Evolutionary conservation across 2,329 filamentous ascomycete species (phyloP).

Genomic region (Phyllachora maydis): DNA sequence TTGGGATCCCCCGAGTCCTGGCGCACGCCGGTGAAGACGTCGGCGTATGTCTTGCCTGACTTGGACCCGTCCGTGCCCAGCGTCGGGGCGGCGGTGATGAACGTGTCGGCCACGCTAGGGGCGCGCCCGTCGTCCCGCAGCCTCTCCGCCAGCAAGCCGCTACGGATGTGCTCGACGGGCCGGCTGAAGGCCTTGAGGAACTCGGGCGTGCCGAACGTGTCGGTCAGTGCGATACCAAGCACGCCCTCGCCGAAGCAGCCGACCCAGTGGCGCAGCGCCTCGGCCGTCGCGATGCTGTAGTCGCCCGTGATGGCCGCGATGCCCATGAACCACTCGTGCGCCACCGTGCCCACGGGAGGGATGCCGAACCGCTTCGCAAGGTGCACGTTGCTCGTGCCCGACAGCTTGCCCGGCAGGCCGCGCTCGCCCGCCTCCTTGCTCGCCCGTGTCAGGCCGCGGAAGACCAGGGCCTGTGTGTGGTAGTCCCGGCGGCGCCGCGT

Average conservation of each 20-base stretch:
- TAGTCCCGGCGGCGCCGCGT: constrained; percentile 80
- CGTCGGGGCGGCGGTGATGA: constrained; percentile 11
- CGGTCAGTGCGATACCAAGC: constrained; percentile 75
- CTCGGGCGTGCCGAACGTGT: constrained; percentile 83
- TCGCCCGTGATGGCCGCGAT: constrained; percentile 79
- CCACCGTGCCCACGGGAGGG: constrained; percentile 66
- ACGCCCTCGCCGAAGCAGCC: constrained; percentile 74
- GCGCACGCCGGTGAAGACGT: constrained; percentile 65
- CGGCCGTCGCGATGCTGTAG: constrained; percentile 69
- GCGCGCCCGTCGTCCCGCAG: constrained; percentile 9
- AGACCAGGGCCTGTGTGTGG: constrained; percentile 81
- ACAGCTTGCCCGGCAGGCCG: constrained; percentile 50
- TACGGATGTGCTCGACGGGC: constrained; percentile 28
- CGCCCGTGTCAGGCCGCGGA: constrained; percentile 66
- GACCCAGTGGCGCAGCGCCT: constrained; percentile 74
- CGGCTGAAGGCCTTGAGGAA: constrained; percentile 74
- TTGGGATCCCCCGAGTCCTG: constrained; percentile 81
- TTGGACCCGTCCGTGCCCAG: too few relatives aligned
- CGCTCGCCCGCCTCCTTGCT: constrained; percentile 46
- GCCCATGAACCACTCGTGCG: constrained; percentile 99
- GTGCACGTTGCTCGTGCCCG: constrained; percentile 91
- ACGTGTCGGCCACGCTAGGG: constrained; percentile 9
- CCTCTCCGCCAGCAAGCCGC: constrained; percentile 18
- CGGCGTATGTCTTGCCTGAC: constrained; percentile 45
- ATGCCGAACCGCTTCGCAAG: constrained; percentile 86